phyloP scores from a whole-genome alignment of 768 basidiomycete species.

The Boletus patriciae region DNA sequence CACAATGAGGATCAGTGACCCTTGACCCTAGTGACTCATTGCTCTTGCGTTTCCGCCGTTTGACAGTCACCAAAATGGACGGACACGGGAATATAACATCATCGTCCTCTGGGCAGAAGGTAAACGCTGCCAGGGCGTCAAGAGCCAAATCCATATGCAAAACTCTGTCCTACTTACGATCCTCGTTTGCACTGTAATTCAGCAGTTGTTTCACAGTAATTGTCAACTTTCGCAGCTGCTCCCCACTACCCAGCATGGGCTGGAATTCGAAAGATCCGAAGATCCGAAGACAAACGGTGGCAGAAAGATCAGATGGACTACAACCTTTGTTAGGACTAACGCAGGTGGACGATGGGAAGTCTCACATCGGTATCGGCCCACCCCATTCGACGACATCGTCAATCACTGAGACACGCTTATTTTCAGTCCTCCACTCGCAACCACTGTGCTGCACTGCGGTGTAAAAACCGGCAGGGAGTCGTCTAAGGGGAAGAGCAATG shows the following conservation, averaged over 20 bases:
- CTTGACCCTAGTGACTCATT: neutral
- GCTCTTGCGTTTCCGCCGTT: neutral
- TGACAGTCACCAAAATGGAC: neutral
- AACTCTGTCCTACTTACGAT: neutral
- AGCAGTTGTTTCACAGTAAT: too few species aligned
- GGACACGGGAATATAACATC: neutral
- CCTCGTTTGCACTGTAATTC: neutral
- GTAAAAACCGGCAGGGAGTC: too few species aligned
- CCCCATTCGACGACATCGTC: too few species aligned
- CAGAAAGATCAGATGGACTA: constrained; percentile 3
- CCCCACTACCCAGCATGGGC: too few species aligned
- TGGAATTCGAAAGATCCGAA: too few species aligned
- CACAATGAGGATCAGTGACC: neutral
- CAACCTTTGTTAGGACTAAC: neutral
- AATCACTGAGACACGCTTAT: neutral
- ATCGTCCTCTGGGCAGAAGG: neutral
- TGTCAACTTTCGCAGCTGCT: too few species aligned
- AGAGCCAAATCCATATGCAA: neutral
- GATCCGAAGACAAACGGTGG: neutral
- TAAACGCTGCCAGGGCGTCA: neutral
- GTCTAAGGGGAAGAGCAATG: too few species aligned
- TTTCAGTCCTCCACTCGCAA: too few species aligned
- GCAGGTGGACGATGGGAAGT: too few species aligned
- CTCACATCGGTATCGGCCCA: neutral
- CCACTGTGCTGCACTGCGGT: too few species aligned